Base-by-base conservation (phyloP, 2,329 filamentous ascomycete genomes). In the Chaetomium strumarium region DNA sequence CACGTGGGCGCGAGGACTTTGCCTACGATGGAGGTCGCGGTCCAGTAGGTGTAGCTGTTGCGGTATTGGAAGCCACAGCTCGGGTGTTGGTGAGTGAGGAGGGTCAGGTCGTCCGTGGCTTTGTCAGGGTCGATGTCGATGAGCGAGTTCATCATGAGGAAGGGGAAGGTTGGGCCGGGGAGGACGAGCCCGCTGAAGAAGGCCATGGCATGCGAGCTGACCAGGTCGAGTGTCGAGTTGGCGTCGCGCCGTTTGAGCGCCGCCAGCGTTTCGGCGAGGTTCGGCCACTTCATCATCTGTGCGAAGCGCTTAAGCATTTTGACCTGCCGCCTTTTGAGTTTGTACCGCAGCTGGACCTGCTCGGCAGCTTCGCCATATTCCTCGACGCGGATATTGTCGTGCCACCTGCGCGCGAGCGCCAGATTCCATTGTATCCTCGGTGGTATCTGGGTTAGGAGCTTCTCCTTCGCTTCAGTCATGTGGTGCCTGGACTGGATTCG, bases 31-130 rank as follows among this genome's bases (percentile, higher is more conserved):
- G 79, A 86, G 17, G 78, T 74, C 12, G 82, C 79, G 3, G 85
- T 82, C 86, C 86, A 90, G 72, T 90, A 90, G 1, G 86, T 90
- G 63, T 85, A 85, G 52, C 82, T 84, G 61, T 74, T 78, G 53
- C 84, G 83, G 64, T 90, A 89, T 68, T 90, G 86, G 63, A 90
- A 89, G 14, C 86, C 86, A 57, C 83, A 83, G 59, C 83, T 75
- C 1, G 84, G 84, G 53, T 85, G 78, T 59, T 85, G 75, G 60
- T 88, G 83, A 1, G 82, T 84, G 9, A 90, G 75, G 33, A 85
- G 75, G 11, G 83, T 81, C 14, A 90, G 76, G 8, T 81, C 73
- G 56, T 85, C 80, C 5, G 80, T 81, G 3, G 81, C 82, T 4
- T 76, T 76, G 63, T 88, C 85, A 2, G 82, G 81, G 62, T 90